Conservation (phyloP, 2,329 filamentous ascomycete species). For the Ophioceras dolichostomum region DNA sequence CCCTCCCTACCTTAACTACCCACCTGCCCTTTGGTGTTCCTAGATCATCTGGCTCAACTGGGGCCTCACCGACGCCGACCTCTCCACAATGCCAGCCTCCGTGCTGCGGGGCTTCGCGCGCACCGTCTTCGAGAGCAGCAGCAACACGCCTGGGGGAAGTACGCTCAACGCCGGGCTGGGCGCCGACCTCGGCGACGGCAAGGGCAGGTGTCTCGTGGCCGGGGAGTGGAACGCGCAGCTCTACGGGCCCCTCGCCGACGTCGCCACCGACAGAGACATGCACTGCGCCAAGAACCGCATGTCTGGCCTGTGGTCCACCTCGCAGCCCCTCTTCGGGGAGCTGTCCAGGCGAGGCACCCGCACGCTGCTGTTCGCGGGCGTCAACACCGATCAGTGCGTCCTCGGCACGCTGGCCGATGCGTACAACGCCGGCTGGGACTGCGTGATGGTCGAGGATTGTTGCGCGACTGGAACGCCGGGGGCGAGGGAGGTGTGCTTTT, state of each 20-base stretch:
- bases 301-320: constrained; percentile 39
- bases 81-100: constrained; percentile 34
- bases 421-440: constrained; percentile 42
- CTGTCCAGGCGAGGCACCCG: constrained; percentile 23
- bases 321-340: constrained; percentile 27
- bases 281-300: constrained; percentile 45
- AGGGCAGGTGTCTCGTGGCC: constrained; percentile 33
- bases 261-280: constrained; percentile 29
- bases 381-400: constrained; percentile 52
- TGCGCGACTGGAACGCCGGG: constrained; percentile 31
- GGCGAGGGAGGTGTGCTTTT: not conserved
- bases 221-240: constrained; percentile 45
- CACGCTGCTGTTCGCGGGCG: constrained; percentile 43
- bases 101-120: constrained; percentile 34
- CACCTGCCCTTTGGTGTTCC: no score
- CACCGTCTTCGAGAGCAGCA: constrained; percentile 14
- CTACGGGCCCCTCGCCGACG: constrained; percentile 28
- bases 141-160: no score
- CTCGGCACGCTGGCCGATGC: constrained; percentile 42
- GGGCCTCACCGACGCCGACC: constrained; percentile 40
- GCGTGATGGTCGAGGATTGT: constrained; percentile 40
- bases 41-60: constrained; percentile 42
- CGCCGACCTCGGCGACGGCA: constrained; percentile 28
- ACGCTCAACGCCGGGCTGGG: constrained; percentile 24
- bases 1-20: no score